phyloP scores from a whole-genome alignment of 2,329 filamentous ascomycete genomes.

The Fusarium staphyleae region DNA sequence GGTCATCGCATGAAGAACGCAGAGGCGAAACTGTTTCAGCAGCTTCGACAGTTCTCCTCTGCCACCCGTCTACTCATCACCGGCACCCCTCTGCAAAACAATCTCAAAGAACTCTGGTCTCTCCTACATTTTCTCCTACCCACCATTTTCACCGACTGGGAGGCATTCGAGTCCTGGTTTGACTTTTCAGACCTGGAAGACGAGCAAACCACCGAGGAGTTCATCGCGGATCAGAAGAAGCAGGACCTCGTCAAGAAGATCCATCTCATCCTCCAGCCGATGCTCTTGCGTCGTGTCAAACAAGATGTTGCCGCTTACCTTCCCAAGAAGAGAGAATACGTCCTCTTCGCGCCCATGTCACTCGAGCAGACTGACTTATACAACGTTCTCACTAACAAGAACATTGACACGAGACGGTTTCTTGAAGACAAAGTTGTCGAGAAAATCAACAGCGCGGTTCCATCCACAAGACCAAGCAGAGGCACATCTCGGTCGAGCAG shows the following conservation, averaged over 20 bases:
- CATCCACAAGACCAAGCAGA: constrained; percentile 44
- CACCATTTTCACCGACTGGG: constrained; percentile 90
- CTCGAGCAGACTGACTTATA: constrained; percentile 92
- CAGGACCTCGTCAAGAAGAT: constrained; percentile 71
- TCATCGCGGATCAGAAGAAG: constrained; percentile 76
- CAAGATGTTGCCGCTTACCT: constrained; percentile 89
- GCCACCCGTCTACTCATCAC: constrained; percentile 92
- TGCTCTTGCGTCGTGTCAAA: constrained; percentile 87
- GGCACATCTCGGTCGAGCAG: constrained; percentile 52
- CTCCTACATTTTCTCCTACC: constrained; percentile 92
- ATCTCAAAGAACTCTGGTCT: constrained; percentile 93
- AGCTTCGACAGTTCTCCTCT: constrained; percentile 86
- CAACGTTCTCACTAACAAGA: constrained; percentile 65
- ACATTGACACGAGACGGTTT: constrained; percentile 72
- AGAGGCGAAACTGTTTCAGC: constrained; percentile 88
- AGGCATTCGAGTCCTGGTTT: constrained; percentile 95
- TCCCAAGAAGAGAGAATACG: constrained; percentile 97
- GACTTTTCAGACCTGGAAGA: constrained; percentile 94
- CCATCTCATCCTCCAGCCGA: constrained; percentile 90
- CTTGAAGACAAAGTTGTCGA: constrained; percentile 81
- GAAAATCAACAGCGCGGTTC: constrained; percentile 54
- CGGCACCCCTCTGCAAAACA: constrained; percentile 94
- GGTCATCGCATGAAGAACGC: constrained; percentile 98
- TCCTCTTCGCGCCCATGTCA: constrained; percentile 91
- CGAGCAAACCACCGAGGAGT: constrained; percentile 77